These are phyloP conservation scores for Camellia japonica DNA, from an alignment of 148 eudicot species.

Conservation along the genomic window DNA sequence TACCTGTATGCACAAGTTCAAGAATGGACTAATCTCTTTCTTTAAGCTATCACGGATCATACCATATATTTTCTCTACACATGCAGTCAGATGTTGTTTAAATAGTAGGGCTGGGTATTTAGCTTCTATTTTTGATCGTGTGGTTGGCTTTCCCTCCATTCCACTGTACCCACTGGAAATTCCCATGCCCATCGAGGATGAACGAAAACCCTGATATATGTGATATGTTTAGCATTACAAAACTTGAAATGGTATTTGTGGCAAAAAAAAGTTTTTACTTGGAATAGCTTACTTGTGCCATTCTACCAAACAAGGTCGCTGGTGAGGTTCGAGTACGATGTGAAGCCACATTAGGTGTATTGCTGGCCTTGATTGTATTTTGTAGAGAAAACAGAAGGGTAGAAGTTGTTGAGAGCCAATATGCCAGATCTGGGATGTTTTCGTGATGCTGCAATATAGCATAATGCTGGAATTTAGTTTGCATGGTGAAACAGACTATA, in stretches of 20 bases:
- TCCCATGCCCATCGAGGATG: slow-evolving; percentile 43
- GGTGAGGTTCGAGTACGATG: slow-evolving; percentile 75
- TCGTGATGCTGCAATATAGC: slow-evolving; percentile 57
- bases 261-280: background rate
- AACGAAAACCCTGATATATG: slow-evolving; percentile 38
- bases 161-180: slow-evolving; percentile 62
- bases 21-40: slow-evolving; percentile 86
- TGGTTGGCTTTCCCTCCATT: slow-evolving; percentile 51
- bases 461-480: slow-evolving; percentile 12
- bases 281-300: slow-evolving; percentile 72
- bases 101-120: slow-evolving; percentile 95
- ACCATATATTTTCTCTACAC: slow-evolving; percentile 94
- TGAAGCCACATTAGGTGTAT: slow-evolving; percentile 54
- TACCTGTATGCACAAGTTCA: slow-evolving; percentile 91
- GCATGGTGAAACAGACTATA: slow-evolving; percentile 5
- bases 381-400: slow-evolving; percentile 81
- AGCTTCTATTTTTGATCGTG: slow-evolving; percentile 71
- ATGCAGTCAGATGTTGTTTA: slow-evolving; percentile 97
- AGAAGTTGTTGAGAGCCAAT: slow-evolving; percentile 88
- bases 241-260: background rate
- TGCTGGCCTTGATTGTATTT: slow-evolving; percentile 89
- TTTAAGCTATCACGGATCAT: slow-evolving; percentile 91
- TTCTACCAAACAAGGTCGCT: slow-evolving; percentile 79
- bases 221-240: slow-evolving; percentile 9
- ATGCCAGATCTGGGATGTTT: slow-evolving; percentile 64